Evolutionary conservation across 1,139 yeast genomes (phyloP), one percentile per base, ranked within the genome.

Genomic region (Candida sanyaensis): DNA sequence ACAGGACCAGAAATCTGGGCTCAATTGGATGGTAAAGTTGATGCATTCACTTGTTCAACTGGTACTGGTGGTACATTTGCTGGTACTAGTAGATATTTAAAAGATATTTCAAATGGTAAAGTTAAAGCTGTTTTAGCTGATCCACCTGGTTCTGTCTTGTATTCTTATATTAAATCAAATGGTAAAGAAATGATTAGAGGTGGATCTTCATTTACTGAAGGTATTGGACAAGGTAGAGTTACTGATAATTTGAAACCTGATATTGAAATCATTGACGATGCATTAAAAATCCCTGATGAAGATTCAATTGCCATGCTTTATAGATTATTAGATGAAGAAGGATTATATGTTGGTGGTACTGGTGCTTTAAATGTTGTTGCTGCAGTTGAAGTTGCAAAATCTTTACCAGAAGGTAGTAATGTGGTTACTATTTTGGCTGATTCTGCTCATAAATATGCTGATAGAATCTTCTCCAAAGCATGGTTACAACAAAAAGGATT

Each of bases 1-100:
- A 91, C 97, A 0, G 97, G 97, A 0, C 97, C 97, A 1, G 97
- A 73, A 54, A 89, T 90, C 55, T 88, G 93, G 90, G 82, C 85
- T n/a, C 96, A 90, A 63, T 75, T 90, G 52, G 68, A 84, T 51
- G 95, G 95, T n/a, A 71, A 83, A 58, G 82, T 90, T 31, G 90
- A 86, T 62, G 96, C 87, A 0, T 89, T 88, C 69, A 88, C 96
- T 12, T 89, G 96, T 64, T 83, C 96, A 1, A 88, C 96, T 7
- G 96, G 96, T 41, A 88, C 96, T 1, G 96, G 96, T 37, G 96
- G 96, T 42, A 88, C 96, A 3, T 83, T 89, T 71, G 89, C 96
- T 2, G 97, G 97, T 47, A 74, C 81, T 31, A 81, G 96, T 8
- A 76, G 92, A 50, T 90, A 82, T 66, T 73, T 90, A 57, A 87